phyloP scores from a whole-genome alignment of 805 yeast genomes.

The Starmerella potacharoeniae region DNA sequence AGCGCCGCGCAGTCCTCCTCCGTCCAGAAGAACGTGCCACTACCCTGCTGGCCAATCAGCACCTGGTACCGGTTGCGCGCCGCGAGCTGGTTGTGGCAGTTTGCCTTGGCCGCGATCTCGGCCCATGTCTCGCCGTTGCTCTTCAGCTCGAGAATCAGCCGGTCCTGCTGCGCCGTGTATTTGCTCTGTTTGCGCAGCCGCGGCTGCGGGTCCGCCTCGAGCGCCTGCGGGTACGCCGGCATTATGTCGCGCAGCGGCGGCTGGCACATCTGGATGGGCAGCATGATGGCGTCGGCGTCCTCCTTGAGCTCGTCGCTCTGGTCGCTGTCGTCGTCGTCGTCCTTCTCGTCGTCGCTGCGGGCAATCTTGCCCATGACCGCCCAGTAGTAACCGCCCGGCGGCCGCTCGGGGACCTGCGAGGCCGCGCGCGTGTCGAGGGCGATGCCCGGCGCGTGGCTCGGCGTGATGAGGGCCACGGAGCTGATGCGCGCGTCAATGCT shows the following conservation, averaged over 20 bases:
- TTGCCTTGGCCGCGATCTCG: constrained; percentile 55
- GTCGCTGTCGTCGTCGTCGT: not conserved
- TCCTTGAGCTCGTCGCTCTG: not conserved
- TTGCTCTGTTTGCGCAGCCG: constrained; percentile 55
- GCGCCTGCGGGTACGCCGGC: constrained; percentile 36
- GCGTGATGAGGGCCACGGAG: constrained; percentile 6
- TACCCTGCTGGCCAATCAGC: constrained; percentile 72
- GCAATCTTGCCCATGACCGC: constrained; percentile 7
- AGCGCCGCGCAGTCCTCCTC: constrained; percentile 42
- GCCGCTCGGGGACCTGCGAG: constrained; percentile 11
- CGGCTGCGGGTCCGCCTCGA: constrained; percentile 35
- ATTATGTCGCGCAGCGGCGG: constrained; percentile 38
- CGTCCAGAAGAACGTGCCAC: constrained; percentile 55
- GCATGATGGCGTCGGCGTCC: constrained; percentile 2
- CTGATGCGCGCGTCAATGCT: not conserved
- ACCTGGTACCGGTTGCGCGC: constrained; percentile 73
- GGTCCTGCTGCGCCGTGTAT: constrained; percentile 58
- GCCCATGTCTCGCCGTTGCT: constrained; percentile 58
- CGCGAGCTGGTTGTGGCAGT: constrained; percentile 56
- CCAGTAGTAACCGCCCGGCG: constrained; percentile 23
- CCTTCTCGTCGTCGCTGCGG: constrained; percentile 1
- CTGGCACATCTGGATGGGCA: constrained; percentile 32
- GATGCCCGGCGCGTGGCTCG: constrained; percentile 2
- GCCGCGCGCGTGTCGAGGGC: not conserved
- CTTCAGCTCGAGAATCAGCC: constrained; percentile 49